Evolutionary conservation across 768 basidiomycete species (phyloP).

Genomic region (Kwoniella sp.): DNA sequence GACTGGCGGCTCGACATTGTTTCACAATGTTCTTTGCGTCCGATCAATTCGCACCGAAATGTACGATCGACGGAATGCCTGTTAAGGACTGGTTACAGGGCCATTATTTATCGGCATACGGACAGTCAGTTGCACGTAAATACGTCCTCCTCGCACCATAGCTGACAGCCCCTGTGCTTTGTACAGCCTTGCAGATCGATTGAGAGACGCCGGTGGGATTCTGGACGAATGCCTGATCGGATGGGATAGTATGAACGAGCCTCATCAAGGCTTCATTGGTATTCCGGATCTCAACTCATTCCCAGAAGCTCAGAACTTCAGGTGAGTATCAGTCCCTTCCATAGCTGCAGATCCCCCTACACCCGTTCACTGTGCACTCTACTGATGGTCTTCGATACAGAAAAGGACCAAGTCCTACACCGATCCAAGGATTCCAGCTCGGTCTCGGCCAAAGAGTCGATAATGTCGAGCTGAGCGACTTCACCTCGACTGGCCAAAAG

Average conservation of each 20-base stretch:
- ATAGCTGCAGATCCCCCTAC: too few species aligned
- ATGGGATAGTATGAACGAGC: conserved; percentile 97
- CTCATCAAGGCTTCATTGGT: conserved; percentile 76
- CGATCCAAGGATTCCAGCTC: conserved; percentile 76
- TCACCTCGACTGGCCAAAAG: conserved; percentile 75
- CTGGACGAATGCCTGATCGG: conserved; percentile 88
- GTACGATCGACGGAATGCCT: conserved; percentile 84
- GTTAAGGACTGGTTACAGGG: conserved; percentile 85
- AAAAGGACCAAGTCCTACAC: conserved; percentile 84
- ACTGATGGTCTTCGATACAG: conserved; percentile 59
- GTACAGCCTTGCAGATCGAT: conserved; percentile 66
- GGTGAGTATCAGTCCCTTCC: conserved; percentile 39
- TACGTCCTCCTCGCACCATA: too few species aligned
- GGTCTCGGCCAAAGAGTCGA: conserved; percentile 79
- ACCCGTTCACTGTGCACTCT: too few species aligned
- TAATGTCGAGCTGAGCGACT: conserved; percentile 79
- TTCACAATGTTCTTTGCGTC: conserved; percentile 96
- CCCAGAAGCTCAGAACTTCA: conserved; percentile 65
- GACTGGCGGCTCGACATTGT: conserved; percentile 80
- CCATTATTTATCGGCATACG: conserved; percentile 76
- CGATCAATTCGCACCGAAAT: conserved; percentile 82
- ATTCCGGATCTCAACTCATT: conserved; percentile 69
- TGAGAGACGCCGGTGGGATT: conserved; percentile 71
- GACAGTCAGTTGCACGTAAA: conserved; percentile 55
- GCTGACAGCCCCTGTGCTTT: conserved; percentile 17